phyloP scores from a whole-genome alignment of 2,329 filamentous ascomycete species.

The Neurospora sp. region DNA sequence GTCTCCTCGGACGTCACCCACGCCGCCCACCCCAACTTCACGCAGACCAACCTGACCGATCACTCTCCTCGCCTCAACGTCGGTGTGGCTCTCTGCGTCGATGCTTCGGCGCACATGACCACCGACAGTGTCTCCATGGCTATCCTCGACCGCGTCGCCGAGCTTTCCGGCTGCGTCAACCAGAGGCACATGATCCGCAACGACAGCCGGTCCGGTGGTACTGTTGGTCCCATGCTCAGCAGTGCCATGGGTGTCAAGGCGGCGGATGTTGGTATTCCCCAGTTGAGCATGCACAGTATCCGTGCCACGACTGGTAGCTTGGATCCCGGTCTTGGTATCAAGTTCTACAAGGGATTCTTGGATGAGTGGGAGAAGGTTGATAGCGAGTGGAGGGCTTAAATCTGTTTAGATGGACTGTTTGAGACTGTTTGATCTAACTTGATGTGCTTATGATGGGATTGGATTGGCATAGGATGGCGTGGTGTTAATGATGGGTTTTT shows the following conservation, averaged over 20 bases:
- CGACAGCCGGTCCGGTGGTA: constrained; percentile 79
- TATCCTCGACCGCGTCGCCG: constrained; percentile 68
- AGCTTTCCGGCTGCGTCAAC: constrained; percentile 58
- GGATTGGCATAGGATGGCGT: not conserved
- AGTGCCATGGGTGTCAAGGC: constrained; percentile 70
- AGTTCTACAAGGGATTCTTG: constrained; percentile 82
- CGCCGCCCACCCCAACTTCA: constrained; percentile 90
- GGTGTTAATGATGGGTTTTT: not conserved
- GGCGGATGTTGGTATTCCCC: constrained; percentile 81
- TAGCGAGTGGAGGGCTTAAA: constrained; percentile 51
- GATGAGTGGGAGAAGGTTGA: constrained; percentile 81
- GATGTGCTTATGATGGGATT: not conserved
- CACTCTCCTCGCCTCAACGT: constrained; percentile 85
- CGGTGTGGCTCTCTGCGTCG: constrained; percentile 68
- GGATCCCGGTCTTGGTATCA: constrained; percentile 80
- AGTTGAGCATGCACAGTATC: constrained; percentile 90
- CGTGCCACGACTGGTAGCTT: constrained; percentile 76
- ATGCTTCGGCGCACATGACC: constrained; percentile 93
- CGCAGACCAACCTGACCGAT: constrained; percentile 68
- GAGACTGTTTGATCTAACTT: not conserved
- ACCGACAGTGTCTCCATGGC: constrained; percentile 81
- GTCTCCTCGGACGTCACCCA: constrained; percentile 90
- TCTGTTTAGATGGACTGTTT: not conserved
- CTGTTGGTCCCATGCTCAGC: constrained; percentile 86
- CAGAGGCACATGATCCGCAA: constrained; percentile 95